Evolutionary conservation across 306 rosid genomes (phyloP), one percentile per base, ranked within the genome.

Genomic region (Arachis stenosperma): DNA sequence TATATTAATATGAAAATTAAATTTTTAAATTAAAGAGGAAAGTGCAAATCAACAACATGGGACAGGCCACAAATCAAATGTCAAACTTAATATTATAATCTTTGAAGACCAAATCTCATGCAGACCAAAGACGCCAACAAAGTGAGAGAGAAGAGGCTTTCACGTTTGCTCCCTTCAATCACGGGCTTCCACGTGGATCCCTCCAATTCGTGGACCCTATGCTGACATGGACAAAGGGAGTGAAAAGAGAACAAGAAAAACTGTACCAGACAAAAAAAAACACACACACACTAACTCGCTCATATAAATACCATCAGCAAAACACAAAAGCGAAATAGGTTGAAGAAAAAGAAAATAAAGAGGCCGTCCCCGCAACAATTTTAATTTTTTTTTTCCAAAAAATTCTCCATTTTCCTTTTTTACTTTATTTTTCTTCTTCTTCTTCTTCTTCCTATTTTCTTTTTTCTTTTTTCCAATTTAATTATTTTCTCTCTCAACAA

Each of bases 161-260:
- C 96, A 89, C 88, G 96, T 78, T 65, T 57, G 3, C 80, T 8
- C 29, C 69, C 80, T 79, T 75, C 70, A 84, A 84, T 87, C 83
- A 68, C 67, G 85, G 61, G 13, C 33, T 46, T 76, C 85, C 91
- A 89, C 96, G 93, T 91, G 97, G 93, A 60, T 1, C 1, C 0
- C 50, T 74, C 8, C 6, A n/a, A 76, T 73, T 65, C 80, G 81
- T 86, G 92, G 92, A 82, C 75, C 90, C 90, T 87, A 83, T 85
- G 83, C 46, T 84, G 91, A 91, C 93, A 90, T 88, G 90, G 87
- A 11, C 44, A 58, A 42, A 15, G 44, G 29, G 67, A 15, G 40
- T 42, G 50, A 55, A 58, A 15, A 60, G 57, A 42, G 8, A 42
- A 42, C 4, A 12, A 5, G 27, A 13, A 12, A 51, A 12, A 12